phyloP scores from a whole-genome alignment of 805 yeast genomes.

The Kuraishia floccosa region DNA sequence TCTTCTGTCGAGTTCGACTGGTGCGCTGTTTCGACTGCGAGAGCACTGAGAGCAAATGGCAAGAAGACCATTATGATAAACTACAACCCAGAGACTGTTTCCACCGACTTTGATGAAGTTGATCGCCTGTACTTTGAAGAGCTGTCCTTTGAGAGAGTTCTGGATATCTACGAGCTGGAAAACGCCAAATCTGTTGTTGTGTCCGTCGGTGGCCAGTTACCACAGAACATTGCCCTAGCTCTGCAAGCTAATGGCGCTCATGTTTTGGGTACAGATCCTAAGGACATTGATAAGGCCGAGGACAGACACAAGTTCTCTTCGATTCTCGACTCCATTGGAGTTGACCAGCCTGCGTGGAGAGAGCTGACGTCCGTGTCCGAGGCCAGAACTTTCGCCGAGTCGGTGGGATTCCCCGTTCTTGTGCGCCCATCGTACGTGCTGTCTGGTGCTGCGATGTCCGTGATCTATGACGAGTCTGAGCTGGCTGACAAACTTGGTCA shows the following conservation, averaged over 20 bases:
- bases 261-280: conserved; percentile 89
- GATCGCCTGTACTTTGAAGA: conserved; percentile 96
- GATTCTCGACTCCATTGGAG: conserved; percentile 82
- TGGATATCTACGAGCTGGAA: conserved; percentile 95
- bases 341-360: conserved; percentile 98
- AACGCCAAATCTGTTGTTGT: conserved; percentile 84
- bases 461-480: conserved; percentile 69
- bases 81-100: conserved; percentile 97
- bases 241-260: conserved; percentile 77
- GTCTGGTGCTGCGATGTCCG: conserved; percentile 98
- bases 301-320: conserved; percentile 97
- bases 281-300: conserved; percentile 93
- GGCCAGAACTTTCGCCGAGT: conserved; percentile 75
- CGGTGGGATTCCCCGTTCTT: conserved; percentile 89
- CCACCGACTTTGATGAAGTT: conserved; percentile 97
- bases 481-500: conserved; percentile 71
- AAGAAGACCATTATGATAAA: conserved; percentile 91
- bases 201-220: conserved; percentile 96
- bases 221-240: conserved; percentile 89
- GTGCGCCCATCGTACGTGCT: conserved; percentile 96
- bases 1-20: conserved; percentile 98
- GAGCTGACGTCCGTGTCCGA: conserved; percentile 80
- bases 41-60: conserved; percentile 82
- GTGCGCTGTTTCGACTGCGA: conserved; percentile 97
- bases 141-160: conserved; percentile 86